Evolutionary conservation across 257 asterid genomes (phyloP), one percentile per base, ranked within the genome.

Genomic region (Scutellaria minor): DNA sequence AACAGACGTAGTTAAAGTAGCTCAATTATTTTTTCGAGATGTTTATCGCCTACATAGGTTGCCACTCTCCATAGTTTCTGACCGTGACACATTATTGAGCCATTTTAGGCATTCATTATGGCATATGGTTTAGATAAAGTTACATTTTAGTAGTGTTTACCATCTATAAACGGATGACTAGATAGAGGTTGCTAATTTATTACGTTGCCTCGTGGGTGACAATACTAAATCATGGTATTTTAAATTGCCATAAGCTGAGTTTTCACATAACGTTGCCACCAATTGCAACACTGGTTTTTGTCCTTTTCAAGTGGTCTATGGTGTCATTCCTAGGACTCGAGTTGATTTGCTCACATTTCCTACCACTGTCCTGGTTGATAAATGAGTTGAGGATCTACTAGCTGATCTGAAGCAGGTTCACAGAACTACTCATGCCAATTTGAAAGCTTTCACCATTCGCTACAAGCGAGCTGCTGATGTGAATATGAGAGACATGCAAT

Each of bases 291-390:
- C 54, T 3, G 54, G 54, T 0, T 48, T 48, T 11, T 13, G 20
- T 0, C 20, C 54, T 0, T 48, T 48, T 48, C 9, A 3, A 0
- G 6, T 48, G 0, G 54, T 48, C 0, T 48, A 48, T 12, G 20
- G 18, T 7, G 2, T 1, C 2, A 5, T 48, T 1, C 54, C 20
- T 0, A 5, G 54, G 2, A 6, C 7, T 0, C 54, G 7, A 1
- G 1, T n/a, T 5, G 54, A 48, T 7, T 15, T 48, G 2, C 18
- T 48, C 4, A 11, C 6, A 2, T 0, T 7, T 13, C 20, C 54
- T 0, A 2, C 54, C 0, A n/a, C 6, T 1, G 0, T 0, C 1
- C 14, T 0, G 1, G 1, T 12, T 2, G 6, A 47, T 5, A 2
- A 10, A 10, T 1, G 14, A 6, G 53, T n/a, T 5, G 4, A 3